These are phyloP conservation scores for Calocera cornea DNA, from an alignment of 768 basidiomycete species.

Conservation along the genomic window DNA sequence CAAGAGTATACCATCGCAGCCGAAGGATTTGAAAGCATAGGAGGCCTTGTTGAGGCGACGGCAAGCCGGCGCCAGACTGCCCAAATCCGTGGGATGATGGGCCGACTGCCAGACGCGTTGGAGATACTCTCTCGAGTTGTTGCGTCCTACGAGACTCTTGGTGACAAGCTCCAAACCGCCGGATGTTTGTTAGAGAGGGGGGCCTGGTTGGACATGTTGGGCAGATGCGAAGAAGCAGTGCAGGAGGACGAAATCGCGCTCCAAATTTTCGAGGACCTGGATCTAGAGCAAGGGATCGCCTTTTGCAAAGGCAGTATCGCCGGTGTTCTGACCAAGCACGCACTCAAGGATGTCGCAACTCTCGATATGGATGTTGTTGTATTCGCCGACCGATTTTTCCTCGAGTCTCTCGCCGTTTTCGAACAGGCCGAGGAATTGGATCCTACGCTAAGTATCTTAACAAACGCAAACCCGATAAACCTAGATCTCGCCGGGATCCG, in stretches of 20 bases:
- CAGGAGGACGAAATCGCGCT: not conserved
- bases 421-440: too few species aligned
- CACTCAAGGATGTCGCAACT: too few species aligned
- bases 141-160: not conserved
- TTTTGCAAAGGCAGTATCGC: not conserved
- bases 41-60: too few species aligned
- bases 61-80: not conserved
- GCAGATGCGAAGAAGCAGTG: not conserved
- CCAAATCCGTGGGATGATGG: not conserved
- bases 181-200: not conserved
- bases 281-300: not conserved
- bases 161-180: not conserved
- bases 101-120: not conserved
- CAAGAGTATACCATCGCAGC: too few species aligned
- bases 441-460: too few species aligned
- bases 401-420: too few species aligned
- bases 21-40: too few species aligned
- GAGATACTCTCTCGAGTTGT: not conserved
- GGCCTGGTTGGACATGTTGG: not conserved
- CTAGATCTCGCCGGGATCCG: too few species aligned
- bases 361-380: too few species aligned
- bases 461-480: too few species aligned
- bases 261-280: not conserved
- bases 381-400: too few species aligned
- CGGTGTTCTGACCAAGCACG: too few species aligned